Evolutionary conservation across 345 rosid genomes (phyloP).

Genomic region (Camelina laxa): DNA sequence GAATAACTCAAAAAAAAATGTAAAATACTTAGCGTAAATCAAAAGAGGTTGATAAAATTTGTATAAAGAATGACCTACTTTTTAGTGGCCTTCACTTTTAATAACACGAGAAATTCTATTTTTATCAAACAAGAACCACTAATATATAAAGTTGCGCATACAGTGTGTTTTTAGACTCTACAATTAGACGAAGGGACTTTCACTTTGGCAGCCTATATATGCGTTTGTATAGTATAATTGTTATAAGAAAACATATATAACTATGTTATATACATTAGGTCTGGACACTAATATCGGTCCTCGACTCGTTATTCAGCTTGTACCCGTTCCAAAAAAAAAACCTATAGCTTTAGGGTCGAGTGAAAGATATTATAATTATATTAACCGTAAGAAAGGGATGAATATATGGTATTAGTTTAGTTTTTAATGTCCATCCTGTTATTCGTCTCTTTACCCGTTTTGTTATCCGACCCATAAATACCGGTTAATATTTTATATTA

Average conservation of each 20-base stretch:
- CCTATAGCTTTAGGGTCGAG: too few species aligned
- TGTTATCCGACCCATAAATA: too few species aligned
- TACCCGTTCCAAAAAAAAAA: too few species aligned
- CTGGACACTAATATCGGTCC: too few species aligned
- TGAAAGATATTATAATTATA: too few species aligned
- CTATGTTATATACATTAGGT: conserved; percentile 9
- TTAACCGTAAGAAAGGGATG: too few species aligned
- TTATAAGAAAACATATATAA: background rate
- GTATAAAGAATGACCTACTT: background rate
- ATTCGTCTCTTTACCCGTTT: too few species aligned
- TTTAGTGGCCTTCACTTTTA: background rate
- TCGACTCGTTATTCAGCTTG: too few species aligned
- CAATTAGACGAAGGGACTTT: background rate
- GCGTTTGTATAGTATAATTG: background rate
- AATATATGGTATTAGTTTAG: too few species aligned
- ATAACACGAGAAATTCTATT: background rate
- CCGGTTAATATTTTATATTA: too few species aligned
- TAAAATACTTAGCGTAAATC: background rate
- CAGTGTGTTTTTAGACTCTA: background rate
- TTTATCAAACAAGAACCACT: background rate
- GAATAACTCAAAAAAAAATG: background rate
- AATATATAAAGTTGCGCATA: background rate
- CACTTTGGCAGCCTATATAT: background rate
- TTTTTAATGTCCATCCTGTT: too few species aligned
- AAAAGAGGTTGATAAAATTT: background rate